Base-by-base conservation (phyloP, 176 grass and related monocot species). In the Aegilops longissima region DNA sequence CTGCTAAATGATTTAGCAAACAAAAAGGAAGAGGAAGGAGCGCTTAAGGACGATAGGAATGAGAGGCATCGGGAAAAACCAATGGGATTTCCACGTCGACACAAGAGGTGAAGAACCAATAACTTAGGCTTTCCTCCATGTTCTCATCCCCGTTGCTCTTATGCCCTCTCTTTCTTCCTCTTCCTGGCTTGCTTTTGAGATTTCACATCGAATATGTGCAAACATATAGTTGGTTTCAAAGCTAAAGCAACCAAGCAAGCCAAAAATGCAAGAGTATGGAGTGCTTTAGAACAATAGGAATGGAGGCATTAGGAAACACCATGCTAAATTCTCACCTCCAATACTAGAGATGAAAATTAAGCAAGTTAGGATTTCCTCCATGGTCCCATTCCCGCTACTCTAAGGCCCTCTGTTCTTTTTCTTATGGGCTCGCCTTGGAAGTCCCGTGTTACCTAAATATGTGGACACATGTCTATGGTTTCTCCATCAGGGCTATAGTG, bases 1-100 rank as follows among this genome's bases (percentile, higher is more conserved):
- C 5, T 16, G 0, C 11, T 24, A 24, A 44, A 73, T 1, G 2
- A 73, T 44, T 12, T 73, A 73, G 10, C n/a, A 44, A 73, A 13
- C 39, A 12, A 73, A 70, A 61, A 47, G 64, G 27, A 76, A 90
- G 39, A 10, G 72, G 84, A 82, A 90, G 21, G 61, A 77, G 12
- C 4, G 36, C 23, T 12, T 2, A 89, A 73, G 61, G 67, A 82
- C 29, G 1, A 39, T 84, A 88, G 74, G 87, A 83, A 63, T 66
- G 66, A 38, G 82, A 89, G 67, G 76, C 82, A 85, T 74, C 58
- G 12, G 74, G 45, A 82, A 77, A 18, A 11, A 9, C 10, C 29
- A 44, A 44, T 29, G 35, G 45, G 12, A 76, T 66, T 12, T 4
- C 35, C 36, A n/a, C 39, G 39, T 76, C 58, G 51, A 33, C 34